Base-by-base conservation (phyloP, 2,329 filamentous ascomycete genomes). In the Botryotinia narcissicola region DNA sequence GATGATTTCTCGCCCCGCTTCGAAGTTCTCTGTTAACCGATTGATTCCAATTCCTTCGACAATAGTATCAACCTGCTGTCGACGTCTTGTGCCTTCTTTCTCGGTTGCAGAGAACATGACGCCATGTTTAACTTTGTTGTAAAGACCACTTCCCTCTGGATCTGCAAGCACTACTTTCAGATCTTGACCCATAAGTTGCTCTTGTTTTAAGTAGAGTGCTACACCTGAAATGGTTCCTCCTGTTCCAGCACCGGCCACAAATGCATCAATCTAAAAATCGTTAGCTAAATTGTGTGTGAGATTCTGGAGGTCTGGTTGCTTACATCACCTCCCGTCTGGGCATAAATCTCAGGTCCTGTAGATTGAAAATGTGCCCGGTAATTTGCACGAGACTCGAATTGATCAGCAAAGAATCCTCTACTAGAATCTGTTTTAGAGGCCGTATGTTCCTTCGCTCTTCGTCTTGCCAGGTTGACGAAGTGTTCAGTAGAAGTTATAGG, bases 31-130 rank as follows among this genome's bases (percentile, higher is more conserved):
- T 1, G 96, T 99, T n/a, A 97, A 87, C 3, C 96, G 91, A 81
- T 97, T 99, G 82, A 98, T 93, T 1, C 96, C 96, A 76, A 99
- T 93, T 1, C 96, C 96, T 83, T 99, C 97, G 42, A 99, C 94
- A 76, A 99, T 93, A 7, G 92, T 95, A 84, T 99, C 97, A 70
- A 99, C 94, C 83, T 99, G 97, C 79, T 93, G 91, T 74, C 96
- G 87, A 67, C 97, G 88, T 22, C 96, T 87, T 20, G 95, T 98
- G 6, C 96, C 96, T 85, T 99, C 96, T 76, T 88, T 89, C 84
- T 99, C 96, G 44, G 93, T 97, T 0, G 87, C 80, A 74, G 94
- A 92, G 83, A 98, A 99, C 93, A 99, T 97, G 75, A 99, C 96
- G 8, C 95, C 96, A 82, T 96, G 93, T 78, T 92, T 92, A 77